phyloP scores from a whole-genome alignment of 108 stramenopile species.

The Nitzschia sp. region DNA sequence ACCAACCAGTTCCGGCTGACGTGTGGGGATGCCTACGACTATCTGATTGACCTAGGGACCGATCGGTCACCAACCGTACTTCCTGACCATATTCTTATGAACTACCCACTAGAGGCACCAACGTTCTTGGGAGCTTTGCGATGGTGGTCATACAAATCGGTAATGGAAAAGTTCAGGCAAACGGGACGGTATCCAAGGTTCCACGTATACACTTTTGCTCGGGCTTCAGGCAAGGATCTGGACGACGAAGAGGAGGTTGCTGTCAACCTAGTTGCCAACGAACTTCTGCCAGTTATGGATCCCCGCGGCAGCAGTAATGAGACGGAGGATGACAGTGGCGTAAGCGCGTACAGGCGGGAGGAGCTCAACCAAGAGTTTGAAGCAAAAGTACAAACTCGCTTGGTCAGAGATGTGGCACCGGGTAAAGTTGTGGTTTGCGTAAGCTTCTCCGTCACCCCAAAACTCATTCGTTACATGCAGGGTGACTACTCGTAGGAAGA shows the following conservation, averaged over 20 bases:
- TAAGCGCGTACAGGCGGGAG: slow-evolving; percentile 48
- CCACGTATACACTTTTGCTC: slow-evolving; percentile 79
- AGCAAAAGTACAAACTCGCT: slow-evolving; percentile 62
- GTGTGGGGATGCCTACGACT: slow-evolving; percentile 82
- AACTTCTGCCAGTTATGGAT: slow-evolving; percentile 49
- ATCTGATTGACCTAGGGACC: slow-evolving; percentile 71
- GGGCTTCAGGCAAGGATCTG: slow-evolving; percentile 32
- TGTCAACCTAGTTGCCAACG: slow-evolving; percentile 66
- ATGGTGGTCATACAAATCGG: slow-evolving; percentile 64
- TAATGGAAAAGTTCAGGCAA: slow-evolving; percentile 14
- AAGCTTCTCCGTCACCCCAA: slow-evolving; percentile 69
- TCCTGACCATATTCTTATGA: slow-evolving; percentile 83
- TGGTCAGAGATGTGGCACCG: slow-evolving; percentile 84
- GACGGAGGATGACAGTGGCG: slow-evolving; percentile 32
- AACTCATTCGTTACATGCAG: slow-evolving; percentile 73
- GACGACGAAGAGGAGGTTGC: slow-evolving; percentile 62
- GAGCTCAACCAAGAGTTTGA: slow-evolving; percentile 64
- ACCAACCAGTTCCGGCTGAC: slow-evolving; percentile 30
- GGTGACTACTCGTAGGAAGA: slow-evolving; percentile 63
- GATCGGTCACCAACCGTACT: slow-evolving; percentile 13
- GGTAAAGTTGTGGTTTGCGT: slow-evolving; percentile 87
- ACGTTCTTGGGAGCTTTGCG: slow-evolving; percentile 70
- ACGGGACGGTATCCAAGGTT: slow-evolving; percentile 23
- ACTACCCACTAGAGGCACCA: slow-evolving; percentile 75
- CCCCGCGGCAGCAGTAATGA: not conserved